Evolutionary conservation across 176 grass and related monocot genomes (phyloP), one percentile per base, ranked within the genome.

Genomic region (Metroxylon sagu): DNA sequence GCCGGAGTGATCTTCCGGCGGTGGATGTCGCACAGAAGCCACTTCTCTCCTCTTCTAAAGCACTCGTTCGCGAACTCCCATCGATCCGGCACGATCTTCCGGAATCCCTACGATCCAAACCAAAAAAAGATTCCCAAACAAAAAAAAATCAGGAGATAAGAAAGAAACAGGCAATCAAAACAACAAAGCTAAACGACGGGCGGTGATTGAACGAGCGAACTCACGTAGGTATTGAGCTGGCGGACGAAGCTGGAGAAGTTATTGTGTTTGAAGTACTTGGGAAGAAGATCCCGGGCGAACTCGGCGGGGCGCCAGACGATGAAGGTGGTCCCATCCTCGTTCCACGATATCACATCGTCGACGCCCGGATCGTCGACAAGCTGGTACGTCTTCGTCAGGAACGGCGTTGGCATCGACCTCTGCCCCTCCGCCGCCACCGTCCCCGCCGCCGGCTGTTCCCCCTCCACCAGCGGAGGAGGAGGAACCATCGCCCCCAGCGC

Each of bases 11-110:
- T 77, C 71, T 79, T 83, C 61, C 86, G 74, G 29, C 91, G 79
- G 62, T 83, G 83, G 64, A 95, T 95, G 25, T 82, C 86, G 0
- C 74, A 67, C 5, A 95, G 83, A 17, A 95, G 77, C 10, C 57
- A 49, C 80, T 71, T 87, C 81, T 95, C 86, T 12, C 86, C 86
- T 48, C 71, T 65, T 29, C 74, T 72, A 68, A 95, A 95, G 39
- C 70, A 72, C 16, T 84, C 86, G 74, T 95, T 84, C 53, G 74
- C 79, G 60, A 95, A 95, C 74, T 95, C 91, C 91, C 86, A 95
- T 61, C 86, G 69, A 48, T 95, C 91, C 12, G 83, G 59, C 4
- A 80, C 66, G 17, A 87, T 65, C 73, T 95, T 95, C 29, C 27
- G 76, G 63, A 95, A 95, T 29, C 86, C 91, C 91, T 95, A 29